Conservation (phyloP, 371 early-diverging fungal genomes). For the Capillidium rhysosporum region DNA sequence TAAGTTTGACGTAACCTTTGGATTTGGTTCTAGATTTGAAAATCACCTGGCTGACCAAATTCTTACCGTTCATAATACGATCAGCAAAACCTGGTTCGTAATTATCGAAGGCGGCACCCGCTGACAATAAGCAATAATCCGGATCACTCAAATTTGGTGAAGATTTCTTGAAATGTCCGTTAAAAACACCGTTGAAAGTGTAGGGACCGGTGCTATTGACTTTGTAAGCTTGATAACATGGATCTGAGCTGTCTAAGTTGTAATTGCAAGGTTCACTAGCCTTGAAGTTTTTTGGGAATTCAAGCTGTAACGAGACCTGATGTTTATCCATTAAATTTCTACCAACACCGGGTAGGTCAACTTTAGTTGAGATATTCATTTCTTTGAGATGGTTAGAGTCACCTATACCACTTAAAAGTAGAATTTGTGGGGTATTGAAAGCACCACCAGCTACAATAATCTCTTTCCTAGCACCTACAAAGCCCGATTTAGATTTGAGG, state of each 20-base stretch:
- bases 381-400: not conserved
- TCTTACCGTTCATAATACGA: not conserved
- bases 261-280: not conserved
- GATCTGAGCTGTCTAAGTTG: not conserved
- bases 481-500: not conserved
- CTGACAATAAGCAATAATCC: not conserved
- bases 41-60: not conserved
- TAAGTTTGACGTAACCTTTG: not conserved
- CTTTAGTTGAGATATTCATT: not conserved
- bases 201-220: not conserved
- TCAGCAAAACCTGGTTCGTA: not conserved
- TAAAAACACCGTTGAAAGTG: not conserved
- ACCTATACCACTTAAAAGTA: constrained; percentile 14
- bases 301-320: not conserved
- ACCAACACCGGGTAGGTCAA: constrained; percentile 3
- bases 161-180: not conserved
- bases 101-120: not conserved
- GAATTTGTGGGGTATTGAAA: constrained; percentile 12
- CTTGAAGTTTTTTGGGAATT: not conserved
- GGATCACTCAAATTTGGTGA: not conserved
- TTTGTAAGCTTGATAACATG: not conserved
- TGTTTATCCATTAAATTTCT: not conserved
- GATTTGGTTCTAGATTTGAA: not conserved
- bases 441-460: constrained; percentile 12
- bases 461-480: constrained; percentile 11